These are phyloP conservation scores for Xylaria sp. DNA, from an alignment of 2,329 filamentous ascomycete species.

Conservation along the genomic window DNA sequence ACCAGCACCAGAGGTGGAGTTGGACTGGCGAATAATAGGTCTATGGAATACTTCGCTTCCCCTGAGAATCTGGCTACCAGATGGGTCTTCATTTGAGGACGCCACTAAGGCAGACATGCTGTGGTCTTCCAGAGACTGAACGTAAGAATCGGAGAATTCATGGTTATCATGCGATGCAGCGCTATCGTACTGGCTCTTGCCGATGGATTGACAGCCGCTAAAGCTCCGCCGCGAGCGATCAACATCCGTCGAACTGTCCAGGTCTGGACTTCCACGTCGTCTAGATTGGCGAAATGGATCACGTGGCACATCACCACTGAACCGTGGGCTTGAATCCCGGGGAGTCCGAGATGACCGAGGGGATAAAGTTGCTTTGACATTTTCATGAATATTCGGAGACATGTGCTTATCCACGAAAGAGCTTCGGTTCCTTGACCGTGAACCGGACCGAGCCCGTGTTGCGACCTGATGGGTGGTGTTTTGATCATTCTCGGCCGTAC, in stretches of 20 bases:
- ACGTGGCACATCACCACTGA: slow-evolving; percentile 64
- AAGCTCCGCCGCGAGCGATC: slow-evolving; percentile 68
- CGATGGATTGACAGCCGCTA: slow-evolving; percentile 67
- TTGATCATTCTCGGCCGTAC: slow-evolving; percentile 48
- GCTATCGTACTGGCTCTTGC: slow-evolving; percentile 60
- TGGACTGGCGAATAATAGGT: slow-evolving; percentile 72
- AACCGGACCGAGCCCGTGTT: slow-evolving; percentile 31
- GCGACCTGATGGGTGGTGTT: slow-evolving; percentile 19
- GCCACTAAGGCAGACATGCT: slow-evolving; percentile 76
- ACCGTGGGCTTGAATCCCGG: slow-evolving; percentile 63
- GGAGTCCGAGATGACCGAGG: slow-evolving; percentile 60
- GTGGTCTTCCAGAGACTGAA: slow-evolving; percentile 77
- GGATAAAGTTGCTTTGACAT: slow-evolving; percentile 70
- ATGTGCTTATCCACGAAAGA: slow-evolving; percentile 44
- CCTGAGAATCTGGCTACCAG: slow-evolving; percentile 89
- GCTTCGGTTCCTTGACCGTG: slow-evolving; percentile 25
- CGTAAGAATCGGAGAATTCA: slow-evolving; percentile 78
- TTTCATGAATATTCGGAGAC: slow-evolving; percentile 61
- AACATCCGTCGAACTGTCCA: slow-evolving; percentile 57
- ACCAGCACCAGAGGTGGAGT: slow-evolving; percentile 52
- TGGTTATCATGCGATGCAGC: slow-evolving; percentile 62
- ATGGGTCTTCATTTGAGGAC: slow-evolving; percentile 80
- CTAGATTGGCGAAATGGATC: slow-evolving; percentile 62
- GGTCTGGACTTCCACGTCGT: slow-evolving; percentile 64
- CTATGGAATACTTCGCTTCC: slow-evolving; percentile 90